These are phyloP conservation scores for Penicillium flavigenum DNA, from an alignment of 495 filamentous ascomycete species.

Conservation along the genomic window DNA sequence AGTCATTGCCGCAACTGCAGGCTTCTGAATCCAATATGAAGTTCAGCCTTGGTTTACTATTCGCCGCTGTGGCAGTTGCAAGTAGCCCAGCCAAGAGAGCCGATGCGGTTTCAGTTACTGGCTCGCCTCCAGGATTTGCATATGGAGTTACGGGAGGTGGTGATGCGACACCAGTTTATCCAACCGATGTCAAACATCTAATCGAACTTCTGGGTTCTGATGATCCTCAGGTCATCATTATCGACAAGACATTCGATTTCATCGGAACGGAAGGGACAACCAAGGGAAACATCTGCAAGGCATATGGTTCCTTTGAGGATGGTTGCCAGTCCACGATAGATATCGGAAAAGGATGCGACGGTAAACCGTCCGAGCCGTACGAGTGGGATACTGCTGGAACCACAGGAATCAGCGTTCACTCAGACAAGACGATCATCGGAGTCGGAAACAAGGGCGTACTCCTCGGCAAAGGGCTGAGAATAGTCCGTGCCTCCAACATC, in stretches of 20 bases:
- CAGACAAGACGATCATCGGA: conserved; percentile 30
- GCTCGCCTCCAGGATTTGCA: not conserved
- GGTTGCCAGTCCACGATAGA: not conserved
- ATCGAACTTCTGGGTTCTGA: conserved; percentile 25
- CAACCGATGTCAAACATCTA: not conserved
- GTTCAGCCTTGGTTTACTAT: not conserved
- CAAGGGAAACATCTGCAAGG: conserved; percentile 15
- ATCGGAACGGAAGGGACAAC: conserved; percentile 36
- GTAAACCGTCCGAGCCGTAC: not conserved
- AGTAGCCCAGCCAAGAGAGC: not conserved
- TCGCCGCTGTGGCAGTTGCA: not conserved
- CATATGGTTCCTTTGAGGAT: conserved; percentile 5
- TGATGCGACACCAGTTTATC: not conserved
- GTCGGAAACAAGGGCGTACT: conserved; percentile 28
- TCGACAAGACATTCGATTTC: conserved; percentile 41
- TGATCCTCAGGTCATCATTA: conserved; percentile 40
- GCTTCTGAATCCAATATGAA: not conserved
- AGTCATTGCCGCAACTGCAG: not conserved
- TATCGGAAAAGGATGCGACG: conserved; percentile 14
- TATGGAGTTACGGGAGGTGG: not conserved
- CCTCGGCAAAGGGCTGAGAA: conserved; percentile 30
- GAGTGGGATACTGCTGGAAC: conserved; percentile 25
- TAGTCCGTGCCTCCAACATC: conserved; percentile 28
- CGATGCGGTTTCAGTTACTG: not conserved
- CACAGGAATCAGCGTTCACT: conserved; percentile 23